phyloP scores from a whole-genome alignment of 2,329 filamentous ascomycete species.

The Thielaviopsis ethacetica region DNA sequence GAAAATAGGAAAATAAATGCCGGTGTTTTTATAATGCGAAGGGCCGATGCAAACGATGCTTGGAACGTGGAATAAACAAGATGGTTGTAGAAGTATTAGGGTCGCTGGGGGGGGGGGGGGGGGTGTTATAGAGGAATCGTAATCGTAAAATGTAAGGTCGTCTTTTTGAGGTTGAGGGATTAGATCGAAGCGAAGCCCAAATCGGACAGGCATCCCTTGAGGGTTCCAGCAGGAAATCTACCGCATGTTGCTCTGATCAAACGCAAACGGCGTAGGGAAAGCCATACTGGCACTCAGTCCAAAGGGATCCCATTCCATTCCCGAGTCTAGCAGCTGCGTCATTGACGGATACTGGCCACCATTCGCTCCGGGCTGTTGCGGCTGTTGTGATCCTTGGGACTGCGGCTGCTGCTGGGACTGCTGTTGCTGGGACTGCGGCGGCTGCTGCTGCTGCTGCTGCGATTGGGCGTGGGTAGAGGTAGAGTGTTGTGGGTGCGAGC shows the following conservation, averaged over 20 bases:
- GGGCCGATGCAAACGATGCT: not conserved
- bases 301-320: constrained; percentile 85
- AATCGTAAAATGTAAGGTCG: not conserved
- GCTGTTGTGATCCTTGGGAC: constrained; percentile 19
- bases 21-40: not conserved
- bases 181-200: too few relatives aligned
- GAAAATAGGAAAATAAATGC: not conserved
- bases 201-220: not conserved
- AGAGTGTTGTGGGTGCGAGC: constrained; percentile 16
- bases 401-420: constrained; percentile 16
- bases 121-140: not conserved
- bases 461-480: constrained; percentile 17
- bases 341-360: constrained; percentile 40
- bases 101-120: not conserved
- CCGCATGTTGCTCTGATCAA: constrained; percentile 43
- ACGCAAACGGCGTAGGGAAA: constrained; percentile 70
- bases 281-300: constrained; percentile 90
- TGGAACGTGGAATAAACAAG: not conserved
- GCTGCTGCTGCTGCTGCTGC: constrained; percentile 19
- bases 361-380: not conserved
- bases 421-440: constrained; percentile 17
- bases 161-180: not conserved
- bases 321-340: constrained; percentile 54
- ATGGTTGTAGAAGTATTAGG: not conserved
- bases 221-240: constrained; percentile 15